Base-by-base conservation (phyloP, 371 early-diverging fungal species). In the Umbelopsis sp. region DNA sequence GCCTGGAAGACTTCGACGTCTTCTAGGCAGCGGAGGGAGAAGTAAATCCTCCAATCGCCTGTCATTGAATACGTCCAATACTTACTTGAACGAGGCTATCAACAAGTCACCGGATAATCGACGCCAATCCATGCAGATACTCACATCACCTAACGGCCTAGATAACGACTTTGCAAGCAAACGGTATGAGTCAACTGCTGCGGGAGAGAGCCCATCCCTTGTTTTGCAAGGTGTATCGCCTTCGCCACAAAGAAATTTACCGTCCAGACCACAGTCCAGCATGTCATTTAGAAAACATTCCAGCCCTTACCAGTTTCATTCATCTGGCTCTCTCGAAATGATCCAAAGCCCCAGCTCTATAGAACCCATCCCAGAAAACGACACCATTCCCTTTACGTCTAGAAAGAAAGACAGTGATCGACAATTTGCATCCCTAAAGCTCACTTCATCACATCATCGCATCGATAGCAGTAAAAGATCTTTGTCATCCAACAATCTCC, bases 401-500 rank as follows among this genome's bases (percentile, higher is more conserved):
- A 48, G 48, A 16, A 48, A 48, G 16, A 16, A 6, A 7, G 48
- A 48, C 16, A n/a, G 48, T 7, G 48, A 48, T 20, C 48, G 48
- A 6, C 16, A 20, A 48, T 20, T 12, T 48, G n/a, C 48, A 48
- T 48, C 48, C 2, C 48, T 48, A 2, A 6, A 48, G 3, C 29
- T 16, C 35, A 57, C 18, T 29, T 18, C 18, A 11, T 3, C 35
- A 22, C 22, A 22, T 18, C 57, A 57, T 9, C 22, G 18, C 4
- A 24, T 57, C 12, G 35, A 35, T 6, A 37, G 18, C 57, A 10
- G 18, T 35, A 57, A 57, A 57, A 10, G 57, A 57, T 57, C 57
- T 57, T 57, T 57, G 57, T 57, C 57, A 35, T 18, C 35, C 57
- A 57, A 35, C 57, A 57, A 57, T 57, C 57, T 57, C 57, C 57